Conservation (phyloP, 1,284 basidiomycete genomes). For the Phenoliferia sp. region DNA sequence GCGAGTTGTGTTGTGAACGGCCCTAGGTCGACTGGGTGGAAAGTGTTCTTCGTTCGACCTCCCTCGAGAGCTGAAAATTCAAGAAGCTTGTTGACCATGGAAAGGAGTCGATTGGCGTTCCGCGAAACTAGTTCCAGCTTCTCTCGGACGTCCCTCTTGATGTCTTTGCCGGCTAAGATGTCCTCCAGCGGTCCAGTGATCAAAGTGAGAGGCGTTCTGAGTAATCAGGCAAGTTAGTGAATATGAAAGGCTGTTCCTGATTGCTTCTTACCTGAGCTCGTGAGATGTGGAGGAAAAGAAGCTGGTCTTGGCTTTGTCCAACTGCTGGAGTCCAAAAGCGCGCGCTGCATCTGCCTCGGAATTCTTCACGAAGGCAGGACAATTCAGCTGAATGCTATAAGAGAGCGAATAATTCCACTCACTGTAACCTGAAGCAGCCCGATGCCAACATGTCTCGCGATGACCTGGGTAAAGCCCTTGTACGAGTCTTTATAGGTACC, state of each 20-base stretch:
- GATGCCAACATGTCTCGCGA: conserved; percentile 22
- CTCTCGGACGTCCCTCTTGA: neutral
- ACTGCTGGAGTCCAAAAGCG: conserved; percentile 34
- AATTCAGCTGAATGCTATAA: neutral
- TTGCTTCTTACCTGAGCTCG: conserved; percentile 37
- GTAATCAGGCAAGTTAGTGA: neutral
- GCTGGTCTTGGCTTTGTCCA: conserved; percentile 24
- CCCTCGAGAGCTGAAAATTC: neutral
- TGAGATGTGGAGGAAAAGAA: conserved; percentile 42
- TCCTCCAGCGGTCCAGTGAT: conserved; percentile 37
- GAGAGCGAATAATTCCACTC: neutral
- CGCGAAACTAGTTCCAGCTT: conserved; percentile 10
- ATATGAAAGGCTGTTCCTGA: neutral
- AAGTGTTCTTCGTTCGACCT: neutral
- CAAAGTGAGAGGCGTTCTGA: conserved; percentile 43
- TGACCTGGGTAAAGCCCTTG: conserved; percentile 18
- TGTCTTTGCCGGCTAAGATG: conserved; percentile 23
- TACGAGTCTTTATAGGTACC: conserved; percentile 13
- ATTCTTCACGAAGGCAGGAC: conserved; percentile 35
- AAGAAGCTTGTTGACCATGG: conserved; percentile 38
- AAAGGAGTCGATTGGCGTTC: conserved; percentile 32
- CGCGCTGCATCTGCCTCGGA: conserved; percentile 42
- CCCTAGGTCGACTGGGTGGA: conserved; percentile 35
- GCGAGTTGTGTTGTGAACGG: conserved; percentile 44
- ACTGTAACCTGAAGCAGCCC: conserved; percentile 25